These are phyloP conservation scores for Leptographium procerum DNA, from an alignment of 2,329 filamentous ascomycete species.

Conservation along the genomic window DNA sequence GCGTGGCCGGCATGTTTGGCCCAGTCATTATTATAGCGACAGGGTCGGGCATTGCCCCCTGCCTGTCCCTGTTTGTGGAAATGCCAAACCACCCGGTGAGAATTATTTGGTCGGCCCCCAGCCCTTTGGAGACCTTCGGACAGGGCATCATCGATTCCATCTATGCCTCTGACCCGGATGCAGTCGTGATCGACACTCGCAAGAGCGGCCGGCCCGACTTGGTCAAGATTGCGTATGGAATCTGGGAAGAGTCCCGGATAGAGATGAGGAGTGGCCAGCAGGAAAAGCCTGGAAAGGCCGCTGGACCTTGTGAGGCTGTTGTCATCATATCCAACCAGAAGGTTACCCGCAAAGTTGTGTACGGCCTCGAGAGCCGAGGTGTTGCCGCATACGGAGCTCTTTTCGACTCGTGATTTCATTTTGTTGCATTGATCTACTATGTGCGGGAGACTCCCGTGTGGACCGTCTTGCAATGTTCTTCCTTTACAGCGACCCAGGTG, in stretches of 20 bases:
- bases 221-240: slow-evolving; percentile 8
- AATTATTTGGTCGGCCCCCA: slow-evolving; percentile 24
- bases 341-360: slow-evolving; percentile 22
- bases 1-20: slow-evolving; percentile 44
- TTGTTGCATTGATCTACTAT: too few species aligned
- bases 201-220: slow-evolving; percentile 9
- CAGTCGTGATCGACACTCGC: slow-evolving; percentile 10
- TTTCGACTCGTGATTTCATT: slow-evolving; percentile 13
- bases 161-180: slow-evolving; percentile 10
- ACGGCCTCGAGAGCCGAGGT: slow-evolving; percentile 20
- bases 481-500: too few species aligned
- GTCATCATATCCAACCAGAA: slow-evolving; percentile 23
- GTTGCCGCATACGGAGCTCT: slow-evolving; percentile 24
- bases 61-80: slow-evolving; percentile 46
- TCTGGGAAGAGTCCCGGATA: slow-evolving; percentile 1
- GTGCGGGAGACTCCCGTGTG: too few species aligned
- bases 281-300: not conserved
- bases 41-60: slow-evolving; percentile 53
- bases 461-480: too few species aligned
- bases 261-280: not conserved
- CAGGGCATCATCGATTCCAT: slow-evolving; percentile 20
- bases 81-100: slow-evolving; percentile 18
- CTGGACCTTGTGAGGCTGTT: slow-evolving; percentile 13
- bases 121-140: slow-evolving; percentile 23
- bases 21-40: slow-evolving; percentile 49